A percentile compares a stretch with the other conserved stretches of the same genome.
Conservation (phyloP, 345 rosid species). For the Brassica incana region DNA sequence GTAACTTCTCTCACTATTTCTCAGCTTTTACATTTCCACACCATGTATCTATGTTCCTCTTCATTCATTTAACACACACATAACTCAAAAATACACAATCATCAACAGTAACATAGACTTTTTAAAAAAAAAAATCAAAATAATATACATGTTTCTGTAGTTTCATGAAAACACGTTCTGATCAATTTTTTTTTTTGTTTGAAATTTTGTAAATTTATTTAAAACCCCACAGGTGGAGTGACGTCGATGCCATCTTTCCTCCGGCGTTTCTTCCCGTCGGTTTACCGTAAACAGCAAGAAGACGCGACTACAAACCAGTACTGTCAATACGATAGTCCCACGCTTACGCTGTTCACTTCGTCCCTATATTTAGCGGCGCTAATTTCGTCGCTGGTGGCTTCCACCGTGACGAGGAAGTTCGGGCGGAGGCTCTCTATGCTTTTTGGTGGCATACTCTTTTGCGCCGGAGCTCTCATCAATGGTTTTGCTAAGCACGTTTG, state of each 20-base stretch:
- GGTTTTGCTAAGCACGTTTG: conserved; percentile 73
- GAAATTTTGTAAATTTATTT: not conserved
- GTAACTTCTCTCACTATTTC: conserved; percentile 39
- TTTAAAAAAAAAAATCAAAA: not conserved
- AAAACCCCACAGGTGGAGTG: conserved; percentile 68
- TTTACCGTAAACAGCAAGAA: conserved; percentile 52
- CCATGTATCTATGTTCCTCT: not conserved
- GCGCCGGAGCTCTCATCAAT: conserved; percentile 77
- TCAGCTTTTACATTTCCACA: conserved; percentile 10
- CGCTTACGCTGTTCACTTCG: conserved; percentile 84
- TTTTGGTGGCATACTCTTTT: conserved; percentile 83
- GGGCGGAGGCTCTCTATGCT: conserved; percentile 88
- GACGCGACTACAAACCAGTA: conserved; percentile 61
- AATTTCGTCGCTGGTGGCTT: conserved; percentile 72
- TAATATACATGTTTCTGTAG: conserved; percentile 1
- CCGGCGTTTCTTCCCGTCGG: conserved; percentile 67
- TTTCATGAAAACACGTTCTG: conserved; percentile 1
- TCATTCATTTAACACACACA: not conserved
- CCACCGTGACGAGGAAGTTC: conserved; percentile 67
- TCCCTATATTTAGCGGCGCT: conserved; percentile 91
- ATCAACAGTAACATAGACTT: not conserved
- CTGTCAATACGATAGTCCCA: conserved; percentile 71
- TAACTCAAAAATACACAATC: not conserved
- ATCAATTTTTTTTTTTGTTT: not conserved
- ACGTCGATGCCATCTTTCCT: conserved; percentile 79